Percentiles rank a stretch among this genome's conserved stretches.
Conservation (phyloP, 1,284 basidiomycete species). For the Inonotus obliquus region DNA sequence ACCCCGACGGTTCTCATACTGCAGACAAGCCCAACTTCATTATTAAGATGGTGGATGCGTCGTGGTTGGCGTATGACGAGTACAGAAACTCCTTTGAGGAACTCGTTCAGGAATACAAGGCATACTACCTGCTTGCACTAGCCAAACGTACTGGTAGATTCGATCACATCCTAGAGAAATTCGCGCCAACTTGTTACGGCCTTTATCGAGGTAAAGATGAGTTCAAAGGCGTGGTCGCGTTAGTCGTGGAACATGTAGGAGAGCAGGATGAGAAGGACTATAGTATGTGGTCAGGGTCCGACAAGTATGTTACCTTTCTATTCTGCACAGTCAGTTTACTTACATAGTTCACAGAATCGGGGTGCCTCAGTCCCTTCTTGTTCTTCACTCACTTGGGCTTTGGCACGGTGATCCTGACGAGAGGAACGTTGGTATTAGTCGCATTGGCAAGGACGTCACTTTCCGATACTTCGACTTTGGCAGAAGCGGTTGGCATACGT, state of each 20-base stretch:
- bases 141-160: neutral
- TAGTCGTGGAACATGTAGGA: neutral
- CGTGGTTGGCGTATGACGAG: neutral
- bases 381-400: neutral
- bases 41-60: neutral
- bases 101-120: neutral
- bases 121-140: neutral
- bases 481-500: neutral
- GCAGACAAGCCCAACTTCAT: neutral
- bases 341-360: neutral
- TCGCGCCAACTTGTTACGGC: neutral
- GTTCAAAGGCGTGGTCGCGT: neutral
- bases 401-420: neutral
- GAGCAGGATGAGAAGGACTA: neutral
- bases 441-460: neutral
- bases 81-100: neutral
- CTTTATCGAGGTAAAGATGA: neutral
- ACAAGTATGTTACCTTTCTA: neutral
- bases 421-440: neutral
- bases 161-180: neutral
- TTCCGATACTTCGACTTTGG: neutral
- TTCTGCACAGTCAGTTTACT: neutral
- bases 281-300: neutral
- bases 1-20: neutral
- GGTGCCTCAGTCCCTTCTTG: neutral